Base-by-base conservation (phyloP, 345 rosid species). In the Alliaria petiolata region DNA sequence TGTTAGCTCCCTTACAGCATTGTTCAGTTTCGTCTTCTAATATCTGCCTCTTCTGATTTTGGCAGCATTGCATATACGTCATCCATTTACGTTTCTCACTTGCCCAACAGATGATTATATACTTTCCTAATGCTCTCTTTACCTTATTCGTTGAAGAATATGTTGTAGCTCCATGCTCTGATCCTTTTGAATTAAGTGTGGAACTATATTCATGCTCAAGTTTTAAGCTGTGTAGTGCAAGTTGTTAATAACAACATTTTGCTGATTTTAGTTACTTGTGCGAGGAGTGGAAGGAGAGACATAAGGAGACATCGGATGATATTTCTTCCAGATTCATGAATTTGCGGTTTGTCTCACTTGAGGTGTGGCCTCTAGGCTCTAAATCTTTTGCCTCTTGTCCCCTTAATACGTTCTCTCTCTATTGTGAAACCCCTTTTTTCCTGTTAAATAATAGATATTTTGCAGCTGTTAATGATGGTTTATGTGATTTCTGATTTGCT, bases 281-380 rank as follows among this genome's bases (percentile, higher is more conserved):
- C 83, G 97, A 95, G 79, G 99, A 95, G 65, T 95, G 98, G 98
- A 91, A 87, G 76, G 88, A 77, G 78, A 89, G 96, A 83, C 85
- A 89, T 51, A 88, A 81, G 71, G 91, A 85, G 34, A 35, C 81
- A 62, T 79, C 86, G 4, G 95, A 89, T 74, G 89, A 88, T 42
- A 71, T 83, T 33, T 84, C 92, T 76, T 78, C 86, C 31, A 88
- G 81, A 72, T 88, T 95, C 86, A 77, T 85, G 87, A 86, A 87
- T 77, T 71, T 95, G 88, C 88, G 98, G 50, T 95, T 95, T 80
- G 87, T 95, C 65, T 75, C 91, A 45, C 97, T 95, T 51, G 99
- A 95, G 96, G 99, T 95, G 80, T 50, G 76, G 59, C 58, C 54
- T 71, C 49, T 72, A 56, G 11, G 34, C 62, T 71, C 39, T 33